Evolutionary conservation across 257 asterid species (phyloP).

Genomic region (Ligustrum vulgare): DNA sequence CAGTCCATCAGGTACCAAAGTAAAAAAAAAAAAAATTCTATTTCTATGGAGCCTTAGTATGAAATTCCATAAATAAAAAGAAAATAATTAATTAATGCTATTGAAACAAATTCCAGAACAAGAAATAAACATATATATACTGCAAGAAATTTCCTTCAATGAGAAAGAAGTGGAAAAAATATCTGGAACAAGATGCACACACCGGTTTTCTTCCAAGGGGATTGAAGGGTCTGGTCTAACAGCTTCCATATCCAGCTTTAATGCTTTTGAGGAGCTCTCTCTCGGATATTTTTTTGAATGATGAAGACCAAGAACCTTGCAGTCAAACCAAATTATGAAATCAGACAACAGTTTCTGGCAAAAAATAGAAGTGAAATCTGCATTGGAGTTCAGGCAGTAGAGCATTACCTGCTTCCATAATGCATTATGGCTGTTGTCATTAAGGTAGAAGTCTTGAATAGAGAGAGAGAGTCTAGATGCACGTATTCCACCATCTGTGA

Average conservation of each 20-base stretch:
- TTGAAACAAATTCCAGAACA: slow-evolving; percentile 17
- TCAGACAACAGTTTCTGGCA: slow-evolving; percentile 21
- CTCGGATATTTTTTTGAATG: slow-evolving; percentile 77
- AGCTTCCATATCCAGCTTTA: slow-evolving; percentile 77
- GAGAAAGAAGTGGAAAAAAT: slow-evolving; percentile 15
- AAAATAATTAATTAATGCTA: background rate
- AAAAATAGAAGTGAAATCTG: slow-evolving; percentile 8
- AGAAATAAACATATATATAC: background rate
- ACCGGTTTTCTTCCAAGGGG: slow-evolving; percentile 91
- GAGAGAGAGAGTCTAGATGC: slow-evolving; percentile 65
- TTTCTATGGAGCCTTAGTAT: slow-evolving; percentile 3
- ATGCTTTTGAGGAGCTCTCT: slow-evolving; percentile 67
- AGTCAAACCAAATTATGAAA: slow-evolving; percentile 24
- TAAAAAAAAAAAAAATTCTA: background rate
- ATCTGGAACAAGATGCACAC: slow-evolving; percentile 13
- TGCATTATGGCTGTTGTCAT: slow-evolving; percentile 74
- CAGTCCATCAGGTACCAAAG: background rate
- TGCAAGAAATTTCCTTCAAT: slow-evolving; percentile 11
- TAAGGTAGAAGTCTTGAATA: slow-evolving; percentile 59
- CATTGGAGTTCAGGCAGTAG: slow-evolving; percentile 21
- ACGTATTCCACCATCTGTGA: slow-evolving; percentile 68
- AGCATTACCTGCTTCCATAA: slow-evolving; percentile 94
- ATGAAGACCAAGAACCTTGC: slow-evolving; percentile 78
- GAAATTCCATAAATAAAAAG: slow-evolving; percentile 3
- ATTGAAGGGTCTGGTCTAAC: slow-evolving; percentile 89